Conservation (phyloP, 2,329 filamentous ascomycete genomes). For the Ampelomyces quisqualis region DNA sequence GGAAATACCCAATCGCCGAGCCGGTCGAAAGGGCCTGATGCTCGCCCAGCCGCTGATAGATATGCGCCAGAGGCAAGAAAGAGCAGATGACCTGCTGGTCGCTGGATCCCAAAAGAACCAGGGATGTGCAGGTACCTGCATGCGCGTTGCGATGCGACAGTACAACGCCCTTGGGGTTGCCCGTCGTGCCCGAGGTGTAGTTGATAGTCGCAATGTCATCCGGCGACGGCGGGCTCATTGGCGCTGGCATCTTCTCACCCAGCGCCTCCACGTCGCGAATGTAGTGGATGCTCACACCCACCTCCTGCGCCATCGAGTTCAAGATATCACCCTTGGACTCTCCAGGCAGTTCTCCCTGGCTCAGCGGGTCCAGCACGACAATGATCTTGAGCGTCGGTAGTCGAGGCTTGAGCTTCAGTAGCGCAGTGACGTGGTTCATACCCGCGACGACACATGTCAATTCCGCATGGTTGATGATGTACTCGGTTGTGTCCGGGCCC, state of each 20-base stretch:
- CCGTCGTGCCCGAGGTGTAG: slow-evolving; percentile 85
- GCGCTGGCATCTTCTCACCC: slow-evolving; percentile 68
- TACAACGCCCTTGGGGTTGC: slow-evolving; percentile 78
- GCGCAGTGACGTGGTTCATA: slow-evolving; percentile 74
- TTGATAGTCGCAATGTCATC: slow-evolving; percentile 86
- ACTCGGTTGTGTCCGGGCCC: slow-evolving; percentile 86
- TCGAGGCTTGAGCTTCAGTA: slow-evolving; percentile 77
- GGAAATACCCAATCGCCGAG: slow-evolving; percentile 83
- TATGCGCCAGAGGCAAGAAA: slow-evolving; percentile 91
- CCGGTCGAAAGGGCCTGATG: slow-evolving; percentile 72
- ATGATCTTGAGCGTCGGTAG: slow-evolving; percentile 83
- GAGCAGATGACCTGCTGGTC: slow-evolving; percentile 71
- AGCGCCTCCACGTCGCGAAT: slow-evolving; percentile 79
- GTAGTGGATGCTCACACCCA: slow-evolving; percentile 76
- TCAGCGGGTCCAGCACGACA: slow-evolving; percentile 79
- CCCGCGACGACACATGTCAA: slow-evolving; percentile 75
- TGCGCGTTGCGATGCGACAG: slow-evolving; percentile 81
- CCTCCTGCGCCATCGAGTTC: slow-evolving; percentile 69
- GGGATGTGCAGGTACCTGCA: slow-evolving; percentile 64
- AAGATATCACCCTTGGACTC: slow-evolving; percentile 79
- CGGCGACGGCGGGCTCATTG: slow-evolving; percentile 69
- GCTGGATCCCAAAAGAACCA: slow-evolving; percentile 55
- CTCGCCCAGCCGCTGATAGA: slow-evolving; percentile 84
- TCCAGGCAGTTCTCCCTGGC: slow-evolving; percentile 73
- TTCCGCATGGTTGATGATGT: slow-evolving; percentile 88